Evolutionary conservation across 176 grass and related monocot genomes (phyloP).

Genomic region (Phyllostachys edulis): DNA sequence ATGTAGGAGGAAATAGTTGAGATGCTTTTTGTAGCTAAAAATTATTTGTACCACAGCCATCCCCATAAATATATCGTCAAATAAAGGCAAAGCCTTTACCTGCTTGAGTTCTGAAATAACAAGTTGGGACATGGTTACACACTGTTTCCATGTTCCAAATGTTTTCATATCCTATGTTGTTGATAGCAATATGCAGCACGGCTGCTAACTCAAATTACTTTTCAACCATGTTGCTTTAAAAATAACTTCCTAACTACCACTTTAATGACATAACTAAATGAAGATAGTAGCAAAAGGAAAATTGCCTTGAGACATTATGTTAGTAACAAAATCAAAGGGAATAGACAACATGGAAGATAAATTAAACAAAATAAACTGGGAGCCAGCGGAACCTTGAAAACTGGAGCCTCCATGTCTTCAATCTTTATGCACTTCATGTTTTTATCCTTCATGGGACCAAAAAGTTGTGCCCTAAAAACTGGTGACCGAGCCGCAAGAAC

Average conservation of each 20-base stretch:
- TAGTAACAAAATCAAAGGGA: constrained; percentile 3
- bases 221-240: neutral
- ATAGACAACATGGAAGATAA: neutral
- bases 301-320: neutral
- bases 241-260: neutral
- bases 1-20: neutral
- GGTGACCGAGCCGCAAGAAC: constrained; percentile 84
- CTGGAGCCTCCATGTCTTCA: constrained; percentile 89
- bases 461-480: constrained; percentile 95
- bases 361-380: constrained; percentile 6
- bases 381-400: constrained; percentile 72
- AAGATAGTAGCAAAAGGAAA: neutral
- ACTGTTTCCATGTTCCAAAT: neutral
- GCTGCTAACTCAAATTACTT: neutral
- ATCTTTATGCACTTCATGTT: constrained; percentile 77
- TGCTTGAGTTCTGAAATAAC: neutral
- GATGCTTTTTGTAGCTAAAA: neutral
- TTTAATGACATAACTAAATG: neutral
- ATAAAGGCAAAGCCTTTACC: neutral
- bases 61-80: neutral
- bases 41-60: neutral
- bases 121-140: neutral
- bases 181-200: neutral
- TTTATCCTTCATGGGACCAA: constrained; percentile 95
- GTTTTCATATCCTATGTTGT: neutral